Percentiles rank a stretch among this genome's conserved stretches.
phyloP scores from a whole-genome alignment of 805 yeast genomes.

The Wickerhamiella occidentalis region DNA sequence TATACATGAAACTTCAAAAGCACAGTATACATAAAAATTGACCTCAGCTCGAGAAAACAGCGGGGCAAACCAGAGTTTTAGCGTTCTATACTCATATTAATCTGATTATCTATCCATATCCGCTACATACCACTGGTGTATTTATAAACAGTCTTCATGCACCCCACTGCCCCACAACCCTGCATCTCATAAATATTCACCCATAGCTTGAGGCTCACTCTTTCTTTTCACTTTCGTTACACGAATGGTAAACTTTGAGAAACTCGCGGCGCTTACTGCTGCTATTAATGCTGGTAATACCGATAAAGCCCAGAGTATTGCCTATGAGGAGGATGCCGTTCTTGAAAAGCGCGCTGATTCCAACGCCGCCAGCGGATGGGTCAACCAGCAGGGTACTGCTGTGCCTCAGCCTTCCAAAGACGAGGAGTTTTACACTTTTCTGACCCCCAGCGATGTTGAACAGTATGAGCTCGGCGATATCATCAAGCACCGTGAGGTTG shows the following conservation, averaged over 20 bases:
- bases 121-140: no score
- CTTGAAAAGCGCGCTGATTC: background rate
- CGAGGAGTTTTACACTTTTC: slow-evolving; percentile 14
- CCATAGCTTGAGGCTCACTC: background rate
- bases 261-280: background rate
- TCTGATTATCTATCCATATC: no score
- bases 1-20: no score
- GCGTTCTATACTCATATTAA: no score
- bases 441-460: background rate
- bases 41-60: no score
- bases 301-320: background rate
- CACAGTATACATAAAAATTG: no score
- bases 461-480: slow-evolving; percentile 9
- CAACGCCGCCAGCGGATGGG: slow-evolving; percentile 14
- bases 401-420: slow-evolving; percentile 16
- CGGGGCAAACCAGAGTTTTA: no score
- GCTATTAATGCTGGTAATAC: background rate
- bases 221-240: no score
- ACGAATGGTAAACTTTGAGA: slow-evolving; percentile 4
- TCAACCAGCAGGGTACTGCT: slow-evolving; percentile 12
- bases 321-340: background rate
- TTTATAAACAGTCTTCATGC: no score
- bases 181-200: background rate
- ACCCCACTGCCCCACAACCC: background rate
- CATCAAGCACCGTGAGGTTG: slow-evolving; percentile 14